Evolutionary conservation across 257 asterid species (phyloP), one percentile per base, ranked within the genome.

Genomic region (Verbena officinalis): DNA sequence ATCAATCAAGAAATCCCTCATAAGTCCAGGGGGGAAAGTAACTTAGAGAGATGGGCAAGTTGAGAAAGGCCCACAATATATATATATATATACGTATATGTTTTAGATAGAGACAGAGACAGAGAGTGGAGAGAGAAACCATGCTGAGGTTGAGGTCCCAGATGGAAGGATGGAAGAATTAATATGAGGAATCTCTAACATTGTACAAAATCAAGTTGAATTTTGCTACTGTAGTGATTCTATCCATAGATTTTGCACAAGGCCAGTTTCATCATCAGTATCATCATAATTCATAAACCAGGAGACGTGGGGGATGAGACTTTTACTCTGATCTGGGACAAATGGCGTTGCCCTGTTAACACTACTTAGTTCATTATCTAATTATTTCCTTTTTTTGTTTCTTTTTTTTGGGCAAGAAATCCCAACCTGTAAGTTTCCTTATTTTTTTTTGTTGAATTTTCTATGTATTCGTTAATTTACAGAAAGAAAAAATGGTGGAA

Each of bases 181-280:
- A 67, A 81, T 87, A 66, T 60, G 73, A 78, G 71, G 77, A 77
- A 83, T 75, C 64, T 46, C 80, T n/a, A 67, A 62, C 44, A 62
- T 60, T 73, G 82, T 69, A 77, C 67, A 44, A 73, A 44, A 67
- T 53, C 69, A 71, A 34, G 59, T 70, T 71, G 69, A 64, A 48
- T 57, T 58, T 71, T 59, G 75, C 51, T 50, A 78, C 83, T 74
- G 80, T 74, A 62, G 83, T 58, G 83, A 78, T 74, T 78, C 68
- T 78, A 65, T 57, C 65, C 49, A 34, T 6, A 55, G 74, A 78
- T 66, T 65, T 69, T 73, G 55, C 66, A 49, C 43, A 14, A 21
- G 62, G 65, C 38, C 31, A n/a, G 15, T 27, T n/a, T 39, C 21
- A 15, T 56, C 24, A 45, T 67, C 60, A 51, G 36, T 60, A 33